phyloP scores from a whole-genome alignment of 257 asterid genomes.

The Leonotis leonurus region DNA sequence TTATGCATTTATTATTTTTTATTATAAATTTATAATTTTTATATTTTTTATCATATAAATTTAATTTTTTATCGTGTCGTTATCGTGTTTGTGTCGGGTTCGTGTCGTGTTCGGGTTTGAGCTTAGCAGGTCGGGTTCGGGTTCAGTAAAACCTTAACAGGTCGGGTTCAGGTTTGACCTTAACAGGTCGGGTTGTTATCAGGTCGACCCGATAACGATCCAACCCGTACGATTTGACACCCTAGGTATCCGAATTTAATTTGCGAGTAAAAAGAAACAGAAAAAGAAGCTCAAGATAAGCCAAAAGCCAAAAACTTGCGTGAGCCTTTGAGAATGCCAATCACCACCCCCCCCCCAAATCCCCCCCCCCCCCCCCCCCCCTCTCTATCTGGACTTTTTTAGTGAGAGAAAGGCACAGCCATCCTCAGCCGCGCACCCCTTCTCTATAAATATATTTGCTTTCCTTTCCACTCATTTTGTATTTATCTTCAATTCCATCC shows the following conservation, averaged over 20 bases:
- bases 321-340: constrained; percentile 20
- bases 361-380: not conserved
- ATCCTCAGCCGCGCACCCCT: not conserved
- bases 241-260: not conserved
- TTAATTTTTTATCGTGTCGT: too few relatives aligned
- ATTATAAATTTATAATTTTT: too few relatives aligned
- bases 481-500: constrained; percentile 13
- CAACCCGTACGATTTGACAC: too few relatives aligned
- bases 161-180: too few relatives aligned
- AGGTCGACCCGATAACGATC: too few relatives aligned
- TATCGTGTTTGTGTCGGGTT: too few relatives aligned
- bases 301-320: constrained; percentile 7
- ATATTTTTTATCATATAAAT: too few relatives aligned
- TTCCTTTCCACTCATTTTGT: constrained; percentile 15
- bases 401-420: constrained; percentile 12
- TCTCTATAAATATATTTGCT: constrained; percentile 30
- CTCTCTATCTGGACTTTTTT: constrained; percentile 15
- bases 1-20: too few relatives aligned
- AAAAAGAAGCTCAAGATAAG: constrained; percentile 13
- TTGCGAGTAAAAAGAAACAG: not conserved
- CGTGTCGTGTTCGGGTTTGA: too few relatives aligned
- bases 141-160: too few relatives aligned
- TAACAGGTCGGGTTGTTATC: too few relatives aligned
- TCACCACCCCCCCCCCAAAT: constrained; percentile 2
- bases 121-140: too few relatives aligned